Conservation (phyloP, 495 filamentous ascomycete genomes). For the Schizothecium vesticola region DNA sequence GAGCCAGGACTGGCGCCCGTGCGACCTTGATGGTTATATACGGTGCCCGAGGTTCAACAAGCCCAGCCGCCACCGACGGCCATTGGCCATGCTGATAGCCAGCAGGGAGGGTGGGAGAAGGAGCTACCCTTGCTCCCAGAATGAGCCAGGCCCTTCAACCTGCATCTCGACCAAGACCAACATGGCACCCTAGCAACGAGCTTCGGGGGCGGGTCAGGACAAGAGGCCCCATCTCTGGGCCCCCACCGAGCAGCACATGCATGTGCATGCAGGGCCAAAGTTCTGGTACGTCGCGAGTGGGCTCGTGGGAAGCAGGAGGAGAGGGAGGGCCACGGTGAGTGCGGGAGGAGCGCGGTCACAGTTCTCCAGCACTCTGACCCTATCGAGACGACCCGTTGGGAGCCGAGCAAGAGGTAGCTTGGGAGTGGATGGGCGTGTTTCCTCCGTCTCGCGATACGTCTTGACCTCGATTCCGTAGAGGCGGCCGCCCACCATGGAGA, state of each 20-base stretch:
- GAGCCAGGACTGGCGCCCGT: neutral
- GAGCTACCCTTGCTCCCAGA: conserved; percentile 5
- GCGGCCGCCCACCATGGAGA: neutral
- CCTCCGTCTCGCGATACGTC: neutral
- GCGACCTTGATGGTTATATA: conserved; percentile 1
- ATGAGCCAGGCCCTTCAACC: neutral
- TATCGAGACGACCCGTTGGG: neutral
- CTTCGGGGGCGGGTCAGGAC: neutral
- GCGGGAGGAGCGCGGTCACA: neutral
- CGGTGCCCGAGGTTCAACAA: neutral
- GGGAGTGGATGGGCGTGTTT: neutral
- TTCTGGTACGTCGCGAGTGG: neutral
- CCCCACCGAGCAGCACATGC: conserved; percentile 6
- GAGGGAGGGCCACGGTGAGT: neutral
- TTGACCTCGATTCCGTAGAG: neutral
- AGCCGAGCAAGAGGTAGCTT: neutral
- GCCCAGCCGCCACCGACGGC: neutral
- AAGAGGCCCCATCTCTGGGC: neutral
- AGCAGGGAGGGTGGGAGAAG: neutral
- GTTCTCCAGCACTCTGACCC: neutral
- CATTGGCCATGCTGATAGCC: neutral
- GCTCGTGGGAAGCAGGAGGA: neutral
- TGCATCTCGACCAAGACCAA: conserved; percentile 1
- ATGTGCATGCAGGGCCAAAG: conserved; percentile 7
- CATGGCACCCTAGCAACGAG: neutral